Evolutionary conservation across 139 green algal species (phyloP).

Genomic region (Auxenochlorella pyrenoidosa): DNA sequence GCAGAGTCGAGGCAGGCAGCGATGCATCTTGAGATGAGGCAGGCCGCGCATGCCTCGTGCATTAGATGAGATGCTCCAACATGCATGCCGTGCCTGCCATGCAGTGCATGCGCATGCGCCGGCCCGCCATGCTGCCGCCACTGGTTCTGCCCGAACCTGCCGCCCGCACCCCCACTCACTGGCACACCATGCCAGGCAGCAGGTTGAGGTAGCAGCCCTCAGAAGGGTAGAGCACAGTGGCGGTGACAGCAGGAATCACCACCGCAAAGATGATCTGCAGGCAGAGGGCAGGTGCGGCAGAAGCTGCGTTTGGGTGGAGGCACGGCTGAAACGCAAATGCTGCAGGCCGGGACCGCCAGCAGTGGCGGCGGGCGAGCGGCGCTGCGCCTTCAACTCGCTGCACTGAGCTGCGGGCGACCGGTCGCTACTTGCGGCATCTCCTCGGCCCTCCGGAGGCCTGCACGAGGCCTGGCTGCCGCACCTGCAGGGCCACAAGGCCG

Average conservation of each 20-base stretch:
- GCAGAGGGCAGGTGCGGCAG: neutral
- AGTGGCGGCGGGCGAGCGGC: neutral
- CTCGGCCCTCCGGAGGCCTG: too few relatives aligned
- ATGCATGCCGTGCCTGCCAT: neutral
- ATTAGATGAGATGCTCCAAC: too few relatives aligned
- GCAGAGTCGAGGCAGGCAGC: neutral
- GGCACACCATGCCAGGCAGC: neutral
- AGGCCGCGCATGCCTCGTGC: too few relatives aligned
- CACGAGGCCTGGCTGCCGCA: neutral
- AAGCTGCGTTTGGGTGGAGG: neutral
- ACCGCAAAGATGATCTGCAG: conserved; percentile 12
- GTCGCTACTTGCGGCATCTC: neutral
- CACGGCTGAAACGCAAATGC: neutral
- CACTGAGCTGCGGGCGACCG: neutral
- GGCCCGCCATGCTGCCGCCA: neutral
- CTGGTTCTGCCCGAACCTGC: too few relatives aligned
- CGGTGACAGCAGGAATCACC: neutral
- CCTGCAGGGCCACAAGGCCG: conserved; percentile 6
- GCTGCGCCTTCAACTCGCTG: neutral
- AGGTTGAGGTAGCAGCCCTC: conserved; percentile 31
- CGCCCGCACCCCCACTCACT: neutral
- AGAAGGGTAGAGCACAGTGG: neutral
- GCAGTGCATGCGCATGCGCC: neutral
- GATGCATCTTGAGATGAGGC: too few relatives aligned
- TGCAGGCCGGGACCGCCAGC: neutral